phyloP scores from a whole-genome alignment of 2,329 filamentous ascomycete species.

The Eurotiales sp. region DNA sequence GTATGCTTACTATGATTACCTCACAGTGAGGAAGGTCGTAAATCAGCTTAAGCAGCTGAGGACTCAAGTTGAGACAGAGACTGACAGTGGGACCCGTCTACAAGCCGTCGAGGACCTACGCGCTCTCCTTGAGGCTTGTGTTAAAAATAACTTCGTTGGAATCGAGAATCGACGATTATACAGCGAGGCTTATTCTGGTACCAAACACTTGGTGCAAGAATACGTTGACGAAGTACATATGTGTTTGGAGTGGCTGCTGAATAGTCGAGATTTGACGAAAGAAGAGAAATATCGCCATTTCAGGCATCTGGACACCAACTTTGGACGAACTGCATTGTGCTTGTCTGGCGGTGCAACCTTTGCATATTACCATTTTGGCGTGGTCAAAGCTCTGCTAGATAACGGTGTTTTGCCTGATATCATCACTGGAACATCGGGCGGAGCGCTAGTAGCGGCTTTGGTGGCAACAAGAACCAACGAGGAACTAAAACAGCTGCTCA shows the following conservation, averaged over 20 bases:
- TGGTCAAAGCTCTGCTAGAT: slow-evolving; percentile 84
- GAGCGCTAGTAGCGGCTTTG: slow-evolving; percentile 81
- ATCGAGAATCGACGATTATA: slow-evolving; percentile 94
- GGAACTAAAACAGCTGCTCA: slow-evolving; percentile 77
- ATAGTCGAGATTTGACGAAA: slow-evolving; percentile 62
- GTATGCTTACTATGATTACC: slow-evolving; percentile 79
- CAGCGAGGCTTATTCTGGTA: slow-evolving; percentile 95
- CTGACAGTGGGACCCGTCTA: slow-evolving; percentile 21
- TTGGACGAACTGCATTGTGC: slow-evolving; percentile 86
- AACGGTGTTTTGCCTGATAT: slow-evolving; percentile 83
- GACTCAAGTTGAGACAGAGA: slow-evolving; percentile 38
- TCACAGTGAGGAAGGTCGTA: slow-evolving; percentile 73
- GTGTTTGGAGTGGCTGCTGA: slow-evolving; percentile 63
- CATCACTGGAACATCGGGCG: slow-evolving; percentile 93
- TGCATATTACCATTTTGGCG: slow-evolving; percentile 94
- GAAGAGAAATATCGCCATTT: slow-evolving; percentile 79
- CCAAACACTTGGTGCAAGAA: slow-evolving; percentile 88
- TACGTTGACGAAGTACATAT: slow-evolving; percentile 69
- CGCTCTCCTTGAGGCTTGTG: slow-evolving; percentile 76
- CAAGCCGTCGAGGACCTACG: slow-evolving; percentile 63
- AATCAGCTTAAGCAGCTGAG: slow-evolving; percentile 61
- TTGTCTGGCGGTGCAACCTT: slow-evolving; percentile 91
- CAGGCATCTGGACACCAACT: slow-evolving; percentile 86
- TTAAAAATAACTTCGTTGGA: slow-evolving; percentile 96
- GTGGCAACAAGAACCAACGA: slow-evolving; percentile 88